Conservation (phyloP, 768 basidiomycete species). For the Boletellus ananas region DNA sequence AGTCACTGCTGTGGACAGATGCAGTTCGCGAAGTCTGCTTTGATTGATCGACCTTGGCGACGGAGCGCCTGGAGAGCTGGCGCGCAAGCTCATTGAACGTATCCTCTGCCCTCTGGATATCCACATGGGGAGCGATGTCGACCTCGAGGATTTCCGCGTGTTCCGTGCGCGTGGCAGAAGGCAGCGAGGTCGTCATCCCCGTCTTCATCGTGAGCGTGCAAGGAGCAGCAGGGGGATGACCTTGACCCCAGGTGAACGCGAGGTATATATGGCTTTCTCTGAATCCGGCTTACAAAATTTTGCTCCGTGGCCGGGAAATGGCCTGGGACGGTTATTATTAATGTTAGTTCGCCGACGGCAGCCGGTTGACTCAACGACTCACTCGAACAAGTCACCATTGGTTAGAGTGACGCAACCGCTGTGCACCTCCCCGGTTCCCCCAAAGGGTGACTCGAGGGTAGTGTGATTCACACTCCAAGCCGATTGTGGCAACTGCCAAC, state of each 20-base stretch:
- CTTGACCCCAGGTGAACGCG: neutral
- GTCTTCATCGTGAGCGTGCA: conserved; percentile 9
- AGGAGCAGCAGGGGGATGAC: neutral
- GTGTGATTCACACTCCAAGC: too few relatives aligned
- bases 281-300: conserved; percentile 15
- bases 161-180: neutral
- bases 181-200: neutral
- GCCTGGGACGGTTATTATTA: neutral
- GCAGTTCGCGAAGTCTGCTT: conserved; percentile 21
- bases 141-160: conserved; percentile 21
- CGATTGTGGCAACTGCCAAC: too few relatives aligned
- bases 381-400: too few relatives aligned
- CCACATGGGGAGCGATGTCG: conserved; percentile 35
- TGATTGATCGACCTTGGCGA: conserved; percentile 2
- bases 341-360: neutral
- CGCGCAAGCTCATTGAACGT: conserved; percentile 56
- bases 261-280: conserved; percentile 13
- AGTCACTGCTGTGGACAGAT: conserved; percentile 30
- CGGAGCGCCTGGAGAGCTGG: conserved; percentile 21
- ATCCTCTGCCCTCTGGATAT: conserved; percentile 48
- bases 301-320: neutral
- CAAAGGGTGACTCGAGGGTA: too few relatives aligned
- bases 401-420: too few relatives aligned
- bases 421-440: too few relatives aligned
- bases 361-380: neutral